Evolutionary conservation across 352 stramenopile species (phyloP).

Genomic region (Pythium rhizo-oryzae): DNA sequence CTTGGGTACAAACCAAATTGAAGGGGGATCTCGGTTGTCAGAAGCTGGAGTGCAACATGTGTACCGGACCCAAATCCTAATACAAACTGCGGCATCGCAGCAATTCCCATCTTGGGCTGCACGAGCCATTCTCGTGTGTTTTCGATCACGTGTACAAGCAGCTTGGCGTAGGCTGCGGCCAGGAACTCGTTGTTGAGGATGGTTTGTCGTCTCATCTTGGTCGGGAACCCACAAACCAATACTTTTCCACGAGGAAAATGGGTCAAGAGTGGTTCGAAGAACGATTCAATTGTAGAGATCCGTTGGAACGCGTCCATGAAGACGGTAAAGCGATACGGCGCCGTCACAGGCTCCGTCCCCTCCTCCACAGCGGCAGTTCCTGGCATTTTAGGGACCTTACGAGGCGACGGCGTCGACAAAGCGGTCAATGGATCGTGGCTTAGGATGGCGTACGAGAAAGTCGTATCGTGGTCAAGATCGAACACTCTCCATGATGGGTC

Average conservation of each 20-base stretch:
- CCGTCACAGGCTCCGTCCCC: slow-evolving; percentile 6
- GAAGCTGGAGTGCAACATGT: slow-evolving; percentile 48
- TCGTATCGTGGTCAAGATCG: slow-evolving; percentile 46
- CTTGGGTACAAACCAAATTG: slow-evolving; percentile 11
- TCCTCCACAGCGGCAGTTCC: background rate
- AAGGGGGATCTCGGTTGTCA: slow-evolving; percentile 49
- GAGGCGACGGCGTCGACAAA: slow-evolving; percentile 2
- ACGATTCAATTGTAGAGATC: slow-evolving; percentile 55
- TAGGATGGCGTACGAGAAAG: slow-evolving; percentile 54
- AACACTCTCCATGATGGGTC: slow-evolving; percentile 48
- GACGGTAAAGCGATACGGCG: slow-evolving; percentile 57
- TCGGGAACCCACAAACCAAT: slow-evolving; percentile 63
- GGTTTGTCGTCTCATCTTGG: slow-evolving; percentile 31
- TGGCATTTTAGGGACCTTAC: slow-evolving; percentile 15
- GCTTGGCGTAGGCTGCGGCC: slow-evolving; percentile 42
- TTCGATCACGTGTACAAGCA: slow-evolving; percentile 57
- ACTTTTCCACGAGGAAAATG: slow-evolving; percentile 70
- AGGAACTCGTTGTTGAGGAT: slow-evolving; percentile 60
- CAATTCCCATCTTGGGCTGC: slow-evolving; percentile 69
- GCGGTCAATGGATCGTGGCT: slow-evolving; percentile 30
- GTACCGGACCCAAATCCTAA: slow-evolving; percentile 64
- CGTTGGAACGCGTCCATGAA: slow-evolving; percentile 72
- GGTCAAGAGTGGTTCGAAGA: slow-evolving; percentile 59
- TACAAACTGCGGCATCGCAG: slow-evolving; percentile 65
- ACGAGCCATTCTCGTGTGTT: slow-evolving; percentile 68